Evolutionary conservation across 179 eudicot species (phyloP).

Genomic region (Silene vulgaris): DNA sequence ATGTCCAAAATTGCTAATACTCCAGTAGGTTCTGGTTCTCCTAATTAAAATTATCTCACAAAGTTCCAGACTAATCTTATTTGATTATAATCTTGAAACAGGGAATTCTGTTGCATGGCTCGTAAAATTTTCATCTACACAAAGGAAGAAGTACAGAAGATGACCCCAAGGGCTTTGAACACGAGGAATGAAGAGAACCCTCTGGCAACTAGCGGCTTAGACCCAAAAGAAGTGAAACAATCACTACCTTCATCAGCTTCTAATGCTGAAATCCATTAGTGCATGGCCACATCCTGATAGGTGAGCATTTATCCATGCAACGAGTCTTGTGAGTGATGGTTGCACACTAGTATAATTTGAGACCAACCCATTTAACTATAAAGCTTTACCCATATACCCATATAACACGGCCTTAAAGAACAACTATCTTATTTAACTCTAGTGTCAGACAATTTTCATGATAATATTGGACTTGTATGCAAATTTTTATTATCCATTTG

Average conservation of each 20-base stretch:
- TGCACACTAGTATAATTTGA: neutral
- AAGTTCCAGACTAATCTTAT: neutral
- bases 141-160: conserved; percentile 68
- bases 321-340: neutral
- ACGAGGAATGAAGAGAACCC: conserved; percentile 53
- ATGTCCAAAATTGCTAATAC: neutral
- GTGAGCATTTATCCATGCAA: conserved; percentile 15
- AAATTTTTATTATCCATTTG: too few relatives aligned
- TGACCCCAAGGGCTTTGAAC: conserved; percentile 59
- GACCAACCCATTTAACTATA: neutral
- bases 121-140: conserved; percentile 75
- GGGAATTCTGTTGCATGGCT: conserved; percentile 80
- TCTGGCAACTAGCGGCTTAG: conserved; percentile 40
- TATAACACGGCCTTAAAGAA: too few relatives aligned
- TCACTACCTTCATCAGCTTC: conserved; percentile 33
- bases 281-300: conserved; percentile 23
- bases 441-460: too few relatives aligned
- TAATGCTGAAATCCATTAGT: conserved; percentile 31
- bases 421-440: neutral
- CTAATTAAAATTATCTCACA: too few relatives aligned
- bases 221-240: conserved; percentile 47
- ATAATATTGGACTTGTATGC: too few relatives aligned
- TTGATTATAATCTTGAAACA: conserved; percentile 24
- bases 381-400: neutral
- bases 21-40: neutral